Base-by-base conservation (phyloP, 306 rosid genomes). In the Prunus kanzakura region DNA sequence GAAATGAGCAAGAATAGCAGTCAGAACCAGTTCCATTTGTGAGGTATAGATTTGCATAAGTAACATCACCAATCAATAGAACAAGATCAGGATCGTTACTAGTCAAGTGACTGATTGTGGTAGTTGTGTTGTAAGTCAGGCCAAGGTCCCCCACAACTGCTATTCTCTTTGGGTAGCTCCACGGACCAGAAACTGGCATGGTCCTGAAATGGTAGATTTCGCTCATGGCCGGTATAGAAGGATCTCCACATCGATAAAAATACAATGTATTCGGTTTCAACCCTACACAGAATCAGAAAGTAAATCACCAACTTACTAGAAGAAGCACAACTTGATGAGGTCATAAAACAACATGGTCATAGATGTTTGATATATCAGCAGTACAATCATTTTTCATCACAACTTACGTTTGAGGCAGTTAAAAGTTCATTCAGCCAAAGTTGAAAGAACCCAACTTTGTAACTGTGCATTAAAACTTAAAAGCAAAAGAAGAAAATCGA, bases 121-220 rank as follows among this genome's bases (percentile, higher is more conserved):
- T 29, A 56, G 98, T 89, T 22, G 96, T 87, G 69, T 93, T 93
- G 84, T 86, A 87, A 43, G 98, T 93, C 69, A 93, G 96, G 70
- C 98, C 98, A 82, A 93, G 98, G 83, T 91, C 98, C 76, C 98
- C 96, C 49, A 86, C 89, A 64, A 93, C 69, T 6, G 91, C 95
- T 72, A 91, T 76, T 79, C 88, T 85, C 55, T 54, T 73, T 0
- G 98, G 95, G 79, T 93, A 93, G 78, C 88, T 91, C 76, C 18
- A 52, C 4, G 83, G 89, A 76, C 80, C 85, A 54, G 96, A 82
- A 65, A 79, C 64, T 58, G 96, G 93, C 96, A 91, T 91, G 49
- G 95, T 88, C 82, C 84, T 87, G 84, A 89, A 93, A 77, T 83
- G 68, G 83, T 78, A 41, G 47, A 83, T 78, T 43, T 79, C 81